These are phyloP conservation scores for Eucalyptus pauciflora DNA, from an alignment of 345 rosid species.

Conservation along the genomic window DNA sequence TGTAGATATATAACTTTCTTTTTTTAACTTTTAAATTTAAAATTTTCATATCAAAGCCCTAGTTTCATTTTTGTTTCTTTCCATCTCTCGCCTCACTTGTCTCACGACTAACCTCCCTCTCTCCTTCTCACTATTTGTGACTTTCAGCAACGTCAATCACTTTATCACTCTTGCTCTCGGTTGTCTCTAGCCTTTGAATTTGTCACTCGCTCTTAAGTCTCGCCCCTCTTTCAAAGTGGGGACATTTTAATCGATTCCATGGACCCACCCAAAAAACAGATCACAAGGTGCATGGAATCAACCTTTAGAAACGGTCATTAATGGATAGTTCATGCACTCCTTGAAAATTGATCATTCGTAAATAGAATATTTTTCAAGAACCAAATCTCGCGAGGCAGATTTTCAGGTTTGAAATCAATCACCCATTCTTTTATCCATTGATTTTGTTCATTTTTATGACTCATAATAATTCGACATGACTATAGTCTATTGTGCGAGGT, in stretches of 20 bases:
- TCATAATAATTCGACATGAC: background rate
- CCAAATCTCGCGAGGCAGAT: rapidly evolving
- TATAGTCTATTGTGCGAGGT: background rate
- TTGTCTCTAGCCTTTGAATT: rapidly evolving
- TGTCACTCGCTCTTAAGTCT: too few species aligned
- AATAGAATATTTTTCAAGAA: background rate
- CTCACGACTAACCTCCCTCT: rapidly evolving
- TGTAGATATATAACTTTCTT: background rate
- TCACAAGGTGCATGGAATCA: too few species aligned
- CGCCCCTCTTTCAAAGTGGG: rapidly evolving
- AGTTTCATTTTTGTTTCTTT: too few species aligned
- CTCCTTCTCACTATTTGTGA: background rate
- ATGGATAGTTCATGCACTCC: rapidly evolving
- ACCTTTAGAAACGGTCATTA: rapidly evolving
- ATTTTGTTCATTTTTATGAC: background rate
- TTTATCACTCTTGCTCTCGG: rapidly evolving
- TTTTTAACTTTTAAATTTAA: too few species aligned
- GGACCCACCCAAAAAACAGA: rapidly evolving
- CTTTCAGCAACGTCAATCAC: rapidly evolving
- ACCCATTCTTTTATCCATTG: background rate
- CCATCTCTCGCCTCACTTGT: rapidly evolving
- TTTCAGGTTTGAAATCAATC: rapidly evolving
- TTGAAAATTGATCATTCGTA: rapidly evolving
- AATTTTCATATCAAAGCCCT: rapidly evolving
- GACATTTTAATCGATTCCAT: background rate